Conservation (phyloP, 1,139 yeast species). For the Wickerhamomyces sp. region DNA sequence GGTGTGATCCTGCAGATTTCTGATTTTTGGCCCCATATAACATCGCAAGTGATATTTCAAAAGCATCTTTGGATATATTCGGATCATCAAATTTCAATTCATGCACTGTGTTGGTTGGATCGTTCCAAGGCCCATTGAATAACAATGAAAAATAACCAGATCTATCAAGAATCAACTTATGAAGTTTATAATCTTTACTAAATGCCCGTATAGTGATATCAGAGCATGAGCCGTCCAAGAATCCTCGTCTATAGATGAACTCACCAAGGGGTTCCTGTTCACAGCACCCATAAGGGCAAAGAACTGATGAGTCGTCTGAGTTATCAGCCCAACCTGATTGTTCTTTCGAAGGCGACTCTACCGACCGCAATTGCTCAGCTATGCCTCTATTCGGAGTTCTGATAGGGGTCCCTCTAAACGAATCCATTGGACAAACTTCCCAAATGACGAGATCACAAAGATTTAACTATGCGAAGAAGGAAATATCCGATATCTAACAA, state of each 20-base stretch:
- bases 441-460: too few relatives aligned
- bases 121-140: constrained; percentile 40
- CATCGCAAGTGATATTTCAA: constrained; percentile 40
- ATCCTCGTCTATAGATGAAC: constrained; percentile 34
- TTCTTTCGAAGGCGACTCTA: constrained; percentile 3
- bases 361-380: not conserved
- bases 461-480: too few relatives aligned
- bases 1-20: constrained; percentile 29
- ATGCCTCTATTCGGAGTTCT: not conserved
- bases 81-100: constrained; percentile 37
- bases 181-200: constrained; percentile 37
- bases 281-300: constrained; percentile 34
- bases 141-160: constrained; percentile 43
- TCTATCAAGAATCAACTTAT: constrained; percentile 40
- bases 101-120: constrained; percentile 18
- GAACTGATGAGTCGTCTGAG: not conserved
- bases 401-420: too few relatives aligned
- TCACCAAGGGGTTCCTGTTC: constrained; percentile 25
- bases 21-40: constrained; percentile 39
- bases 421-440: too few relatives aligned
- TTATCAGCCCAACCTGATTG: not conserved
- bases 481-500: too few relatives aligned
- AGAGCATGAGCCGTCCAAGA: constrained; percentile 40
- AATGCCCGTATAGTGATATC: constrained; percentile 46
- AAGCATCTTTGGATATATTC: constrained; percentile 38